Evolutionary conservation across 768 basidiomycete species (phyloP).

Genomic region (Tulasnella sp.): DNA sequence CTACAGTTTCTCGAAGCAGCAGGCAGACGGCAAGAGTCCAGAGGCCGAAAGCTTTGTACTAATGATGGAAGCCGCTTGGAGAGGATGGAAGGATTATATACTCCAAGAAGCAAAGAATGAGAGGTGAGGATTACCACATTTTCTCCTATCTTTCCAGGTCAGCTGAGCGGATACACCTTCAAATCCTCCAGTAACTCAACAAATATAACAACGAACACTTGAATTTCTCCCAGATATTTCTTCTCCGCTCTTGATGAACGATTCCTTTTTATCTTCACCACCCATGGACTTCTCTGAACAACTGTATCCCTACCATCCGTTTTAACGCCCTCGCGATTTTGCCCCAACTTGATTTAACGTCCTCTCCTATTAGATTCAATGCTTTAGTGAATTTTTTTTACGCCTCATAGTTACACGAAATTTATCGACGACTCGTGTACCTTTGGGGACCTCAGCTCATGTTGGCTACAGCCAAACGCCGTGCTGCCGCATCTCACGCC

Average conservation of each 20-base stretch:
- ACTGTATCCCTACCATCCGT: background rate
- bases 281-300: background rate
- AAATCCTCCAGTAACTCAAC: background rate
- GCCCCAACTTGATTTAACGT: background rate
- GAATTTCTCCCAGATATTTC: background rate
- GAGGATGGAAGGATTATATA: conserved; percentile 21
- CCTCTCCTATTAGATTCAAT: background rate
- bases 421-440: background rate
- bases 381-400: background rate
- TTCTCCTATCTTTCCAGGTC: background rate
- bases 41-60: conserved; percentile 78
- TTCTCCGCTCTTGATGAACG: background rate
- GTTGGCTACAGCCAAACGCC: too few relatives aligned
- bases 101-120: background rate
- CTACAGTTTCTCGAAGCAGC: conserved; percentile 50
- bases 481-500: too few relatives aligned
- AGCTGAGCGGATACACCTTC: background rate
- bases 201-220: background rate
- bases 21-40: conserved; percentile 57
- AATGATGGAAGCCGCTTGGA: conserved; percentile 31
- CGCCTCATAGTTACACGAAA: background rate
- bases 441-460: too few relatives aligned
- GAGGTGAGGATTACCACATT: background rate
- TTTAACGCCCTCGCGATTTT: background rate
- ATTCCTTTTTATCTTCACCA: background rate